Evolutionary conservation across 2,329 filamentous ascomycete species (phyloP).

Genomic region (Grosmannia huntii): DNA sequence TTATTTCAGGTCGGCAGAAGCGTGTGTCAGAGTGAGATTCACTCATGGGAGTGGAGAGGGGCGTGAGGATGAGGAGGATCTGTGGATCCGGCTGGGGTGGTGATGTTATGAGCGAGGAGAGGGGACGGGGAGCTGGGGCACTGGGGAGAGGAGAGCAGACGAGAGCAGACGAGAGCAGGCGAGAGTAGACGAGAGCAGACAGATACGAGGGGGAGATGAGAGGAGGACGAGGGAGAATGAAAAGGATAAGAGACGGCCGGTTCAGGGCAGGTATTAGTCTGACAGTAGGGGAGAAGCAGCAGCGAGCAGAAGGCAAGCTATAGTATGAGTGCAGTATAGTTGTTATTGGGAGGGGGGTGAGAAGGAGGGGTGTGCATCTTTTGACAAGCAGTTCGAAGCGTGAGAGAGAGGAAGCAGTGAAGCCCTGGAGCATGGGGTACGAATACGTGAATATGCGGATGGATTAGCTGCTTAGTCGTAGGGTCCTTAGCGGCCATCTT

Average conservation of each 20-base stretch:
- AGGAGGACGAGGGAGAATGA: not conserved
- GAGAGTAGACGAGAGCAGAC: not conserved
- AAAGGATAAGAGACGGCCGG: not conserved
- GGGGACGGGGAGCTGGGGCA: not conserved
- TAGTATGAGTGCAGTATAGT: not conserved
- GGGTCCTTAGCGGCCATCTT: not conserved
- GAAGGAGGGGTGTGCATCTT: not conserved
- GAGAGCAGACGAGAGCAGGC: not conserved
- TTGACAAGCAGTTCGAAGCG: too few relatives aligned
- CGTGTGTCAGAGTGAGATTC: not conserved
- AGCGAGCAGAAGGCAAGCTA: not conserved
- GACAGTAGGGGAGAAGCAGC: too few relatives aligned
- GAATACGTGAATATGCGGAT: not conserved
- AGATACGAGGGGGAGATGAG: not conserved
- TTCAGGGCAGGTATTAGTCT: not conserved
- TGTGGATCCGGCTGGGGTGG: not conserved
- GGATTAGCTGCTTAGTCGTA: not conserved
- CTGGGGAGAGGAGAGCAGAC: not conserved
- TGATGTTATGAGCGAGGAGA: not conserved
- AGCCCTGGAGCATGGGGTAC: not conserved
- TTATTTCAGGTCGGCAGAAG: not conserved
- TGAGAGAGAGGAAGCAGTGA: too few relatives aligned
- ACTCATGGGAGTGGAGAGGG: not conserved
- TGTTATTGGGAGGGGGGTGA: not conserved
- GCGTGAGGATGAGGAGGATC: not conserved